Conservation (phyloP, 495 filamentous ascomycete genomes). For the Xylaria grammica region DNA sequence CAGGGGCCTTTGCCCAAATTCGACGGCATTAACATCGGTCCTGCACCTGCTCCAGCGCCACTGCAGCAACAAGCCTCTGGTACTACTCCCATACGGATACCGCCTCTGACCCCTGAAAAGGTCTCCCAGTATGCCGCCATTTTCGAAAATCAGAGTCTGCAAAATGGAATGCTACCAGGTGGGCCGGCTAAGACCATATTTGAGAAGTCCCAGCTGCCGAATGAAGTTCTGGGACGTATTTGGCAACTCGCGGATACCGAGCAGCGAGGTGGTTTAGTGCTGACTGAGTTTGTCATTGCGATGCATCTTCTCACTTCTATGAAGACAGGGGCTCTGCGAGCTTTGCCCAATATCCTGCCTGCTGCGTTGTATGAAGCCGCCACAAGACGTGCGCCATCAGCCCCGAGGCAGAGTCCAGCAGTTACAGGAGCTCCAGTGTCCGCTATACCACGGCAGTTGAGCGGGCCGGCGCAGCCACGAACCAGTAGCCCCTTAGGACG, state of each 20-base stretch:
- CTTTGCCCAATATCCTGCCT: conserved; percentile 80
- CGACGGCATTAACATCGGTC: conserved; percentile 67
- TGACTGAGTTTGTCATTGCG: conserved; percentile 94
- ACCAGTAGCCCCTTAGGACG: conserved; percentile 75
- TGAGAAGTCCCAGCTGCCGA: conserved; percentile 86
- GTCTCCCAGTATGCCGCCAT: conserved; percentile 81
- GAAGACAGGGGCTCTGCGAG: conserved; percentile 79
- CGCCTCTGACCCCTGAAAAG: conserved; percentile 86
- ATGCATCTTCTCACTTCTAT: conserved; percentile 96
- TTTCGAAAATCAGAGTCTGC: conserved; percentile 84
- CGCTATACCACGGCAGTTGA: conserved; percentile 53
- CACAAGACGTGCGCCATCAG: conserved; percentile 63
- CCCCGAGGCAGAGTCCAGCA: conserved; percentile 45
- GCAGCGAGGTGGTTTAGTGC: conserved; percentile 84
- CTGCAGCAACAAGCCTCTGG: conserved; percentile 70
- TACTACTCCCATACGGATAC: conserved; percentile 79
- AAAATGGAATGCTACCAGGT: conserved; percentile 83
- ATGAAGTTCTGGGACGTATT: conserved; percentile 87
- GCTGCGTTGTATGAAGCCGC: conserved; percentile 91
- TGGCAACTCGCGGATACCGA: conserved; percentile 95
- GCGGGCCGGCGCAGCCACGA: conserved; percentile 53
- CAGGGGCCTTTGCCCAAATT: conserved; percentile 92
- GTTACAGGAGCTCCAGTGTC: conserved; percentile 42
- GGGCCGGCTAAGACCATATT: conserved; percentile 93
- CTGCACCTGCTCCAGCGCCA: conserved; percentile 53